These are phyloP conservation scores for Pythium aristosporum DNA, from an alignment of 352 stramenopile species.

Conservation along the genomic window DNA sequence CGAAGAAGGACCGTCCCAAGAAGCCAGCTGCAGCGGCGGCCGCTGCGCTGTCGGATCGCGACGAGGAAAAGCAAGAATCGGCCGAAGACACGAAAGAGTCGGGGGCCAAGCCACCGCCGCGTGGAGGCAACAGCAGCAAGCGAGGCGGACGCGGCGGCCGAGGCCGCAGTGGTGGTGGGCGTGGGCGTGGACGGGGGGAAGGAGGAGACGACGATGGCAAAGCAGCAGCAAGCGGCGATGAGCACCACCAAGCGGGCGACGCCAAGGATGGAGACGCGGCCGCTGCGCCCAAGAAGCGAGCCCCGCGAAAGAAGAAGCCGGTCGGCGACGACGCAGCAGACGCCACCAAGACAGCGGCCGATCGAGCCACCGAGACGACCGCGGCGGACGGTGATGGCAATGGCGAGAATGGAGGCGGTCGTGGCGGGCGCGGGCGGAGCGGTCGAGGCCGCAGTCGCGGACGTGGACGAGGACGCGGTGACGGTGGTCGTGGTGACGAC, in stretches of 20 bases:
- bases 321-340: conserved; percentile 5
- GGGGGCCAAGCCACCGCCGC: not conserved
- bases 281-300: conserved; percentile 15
- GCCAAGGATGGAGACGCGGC: conserved; percentile 4
- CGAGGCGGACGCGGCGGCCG: conserved; percentile 21
- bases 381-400: not conserved
- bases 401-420: conserved; percentile 1
- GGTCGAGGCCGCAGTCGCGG: conserved; percentile 27
- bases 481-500: conserved; percentile 28
- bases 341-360: conserved; percentile 1
- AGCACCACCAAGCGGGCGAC: not conserved
- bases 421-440: conserved; percentile 19
- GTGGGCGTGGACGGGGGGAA: conserved; percentile 1
- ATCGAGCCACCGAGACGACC: conserved; percentile 19
- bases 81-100: conserved; percentile 27
- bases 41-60: conserved; percentile 8
- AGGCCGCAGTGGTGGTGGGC: conserved; percentile 15
- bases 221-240: not conserved
- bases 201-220: not conserved
- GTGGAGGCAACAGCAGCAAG: conserved; percentile 18
- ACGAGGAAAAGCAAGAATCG: conserved; percentile 29
- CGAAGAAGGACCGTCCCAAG: conserved; percentile 32
- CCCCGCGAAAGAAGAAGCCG: conserved; percentile 5
- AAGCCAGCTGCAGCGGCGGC: conserved; percentile 8
- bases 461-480: conserved; percentile 37